These are phyloP conservation scores for Pugionium cornutum DNA, from an alignment of 345 rosid species.

Conservation along the genomic window DNA sequence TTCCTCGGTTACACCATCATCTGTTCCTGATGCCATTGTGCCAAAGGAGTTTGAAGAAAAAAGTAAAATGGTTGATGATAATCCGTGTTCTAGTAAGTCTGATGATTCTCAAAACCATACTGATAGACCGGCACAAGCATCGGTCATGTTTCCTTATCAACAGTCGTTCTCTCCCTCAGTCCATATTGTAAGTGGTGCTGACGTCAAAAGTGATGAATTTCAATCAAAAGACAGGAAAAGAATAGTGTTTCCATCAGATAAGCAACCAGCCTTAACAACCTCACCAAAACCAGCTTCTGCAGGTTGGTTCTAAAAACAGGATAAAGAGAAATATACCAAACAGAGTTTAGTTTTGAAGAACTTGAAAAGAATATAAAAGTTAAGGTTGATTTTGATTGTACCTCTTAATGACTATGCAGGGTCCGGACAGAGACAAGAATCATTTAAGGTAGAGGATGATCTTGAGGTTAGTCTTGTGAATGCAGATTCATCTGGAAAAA, in stretches of 20 bases:
- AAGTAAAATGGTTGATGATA: conserved; percentile 34
- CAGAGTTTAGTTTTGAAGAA: not conserved
- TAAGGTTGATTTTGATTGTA: not conserved
- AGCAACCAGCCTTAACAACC: conserved; percentile 42
- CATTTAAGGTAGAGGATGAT: conserved; percentile 53
- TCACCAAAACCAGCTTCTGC: conserved; percentile 51
- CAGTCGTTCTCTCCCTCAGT: conserved; percentile 62
- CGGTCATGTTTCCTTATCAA: conserved; percentile 43
- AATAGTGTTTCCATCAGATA: conserved; percentile 42
- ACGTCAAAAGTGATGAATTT: conserved; percentile 42
- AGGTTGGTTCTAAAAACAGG: conserved; percentile 21
- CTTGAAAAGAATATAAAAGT: not conserved
- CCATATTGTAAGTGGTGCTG: conserved; percentile 40
- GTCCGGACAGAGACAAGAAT: conserved; percentile 53
- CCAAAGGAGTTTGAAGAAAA: conserved; percentile 28
- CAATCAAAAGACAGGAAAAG: conserved; percentile 47
- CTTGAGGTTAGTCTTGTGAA: conserved; percentile 42
- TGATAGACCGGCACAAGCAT: conserved; percentile 29
- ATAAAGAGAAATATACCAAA: not conserved
- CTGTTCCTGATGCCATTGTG: conserved; percentile 44
- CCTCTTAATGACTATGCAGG: conserved; percentile 30
- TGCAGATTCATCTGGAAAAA: conserved; percentile 42
- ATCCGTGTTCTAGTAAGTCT: conserved; percentile 68
- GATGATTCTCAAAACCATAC: conserved; percentile 42
- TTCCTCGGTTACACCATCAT: conserved; percentile 56